These are phyloP conservation scores for Globisporangium paroecandrum DNA, from an alignment of 352 stramenopile genomes.

Conservation along the genomic window DNA sequence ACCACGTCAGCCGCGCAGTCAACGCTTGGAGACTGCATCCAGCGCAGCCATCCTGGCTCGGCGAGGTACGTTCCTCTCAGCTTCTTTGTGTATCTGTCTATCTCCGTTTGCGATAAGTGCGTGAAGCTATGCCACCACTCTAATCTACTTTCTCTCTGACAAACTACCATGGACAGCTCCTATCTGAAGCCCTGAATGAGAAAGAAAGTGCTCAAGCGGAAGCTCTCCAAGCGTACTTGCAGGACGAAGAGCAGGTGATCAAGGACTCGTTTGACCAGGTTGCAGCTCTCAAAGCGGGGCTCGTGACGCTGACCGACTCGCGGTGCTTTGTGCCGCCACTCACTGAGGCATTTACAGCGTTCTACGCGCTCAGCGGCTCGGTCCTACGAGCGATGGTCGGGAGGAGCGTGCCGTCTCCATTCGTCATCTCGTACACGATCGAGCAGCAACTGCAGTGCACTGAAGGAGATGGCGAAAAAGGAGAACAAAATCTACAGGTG, in stretches of 20 bases:
- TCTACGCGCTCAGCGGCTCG: conserved; percentile 12
- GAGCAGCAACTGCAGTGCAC: conserved; percentile 9
- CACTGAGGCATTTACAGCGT: conserved; percentile 10
- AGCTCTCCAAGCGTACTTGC: background rate
- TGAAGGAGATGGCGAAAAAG: background rate
- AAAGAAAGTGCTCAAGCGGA: conserved; percentile 8
- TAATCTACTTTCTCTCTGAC: background rate
- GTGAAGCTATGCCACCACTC: background rate
- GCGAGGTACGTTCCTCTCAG: conserved; percentile 9
- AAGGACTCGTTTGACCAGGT: conserved; percentile 17
- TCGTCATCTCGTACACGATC: conserved; percentile 16
- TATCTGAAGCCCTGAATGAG: conserved; percentile 12
- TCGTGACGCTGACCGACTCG: conserved; percentile 5
- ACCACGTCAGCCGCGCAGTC: background rate
- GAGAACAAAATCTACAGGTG: background rate
- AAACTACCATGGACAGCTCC: conserved; percentile 3
- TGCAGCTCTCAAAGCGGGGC: background rate
- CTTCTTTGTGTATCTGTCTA: background rate
- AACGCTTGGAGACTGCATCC: conserved; percentile 9
- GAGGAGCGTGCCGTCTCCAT: conserved; percentile 2
- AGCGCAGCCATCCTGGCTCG: conserved; percentile 15
- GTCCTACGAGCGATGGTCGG: conserved; percentile 2
- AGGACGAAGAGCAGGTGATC: conserved; percentile 10
- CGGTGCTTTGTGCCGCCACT: background rate
- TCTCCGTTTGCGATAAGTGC: background rate